A percentile compares a stretch with the other conserved stretches of the same genome.
Evolutionary conservation across 306 rosid genomes (phyloP).

Genomic region (Rubus parviflorus): DNA sequence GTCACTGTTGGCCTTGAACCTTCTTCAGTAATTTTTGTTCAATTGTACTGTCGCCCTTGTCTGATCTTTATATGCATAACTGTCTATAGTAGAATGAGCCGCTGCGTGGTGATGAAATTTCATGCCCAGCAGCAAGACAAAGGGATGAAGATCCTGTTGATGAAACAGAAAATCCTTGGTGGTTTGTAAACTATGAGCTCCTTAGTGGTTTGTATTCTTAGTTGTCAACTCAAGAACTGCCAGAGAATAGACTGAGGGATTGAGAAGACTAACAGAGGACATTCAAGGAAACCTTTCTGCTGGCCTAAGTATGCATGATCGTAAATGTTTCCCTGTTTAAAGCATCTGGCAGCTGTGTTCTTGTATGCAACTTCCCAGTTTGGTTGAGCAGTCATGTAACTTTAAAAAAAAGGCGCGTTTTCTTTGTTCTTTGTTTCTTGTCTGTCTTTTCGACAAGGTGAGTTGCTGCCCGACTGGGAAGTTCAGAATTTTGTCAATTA

Average conservation of each 20-base stretch:
- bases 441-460: not conserved
- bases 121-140: not conserved
- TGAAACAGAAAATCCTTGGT: not conserved
- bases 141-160: not conserved
- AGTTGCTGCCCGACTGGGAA: not conserved
- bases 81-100: not conserved
- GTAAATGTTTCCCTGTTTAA: not conserved
- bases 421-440: not conserved
- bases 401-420: not conserved
- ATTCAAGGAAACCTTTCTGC: not conserved
- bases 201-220: not conserved
- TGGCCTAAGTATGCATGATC: not conserved
- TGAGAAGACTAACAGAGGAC: not conserved
- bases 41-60: not conserved
- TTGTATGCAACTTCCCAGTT: slow-evolving; percentile 7
- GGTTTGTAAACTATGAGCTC: not conserved
- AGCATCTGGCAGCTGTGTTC: not conserved
- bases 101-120: not conserved
- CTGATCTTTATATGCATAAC: not conserved
- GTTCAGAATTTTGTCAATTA: not conserved
- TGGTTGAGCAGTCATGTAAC: not conserved
- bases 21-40: not conserved
- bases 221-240: not conserved
- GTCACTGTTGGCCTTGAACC: not conserved
- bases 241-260: not conserved